These are phyloP conservation scores for Esteya vermicola DNA, from an alignment of 2,329 filamentous ascomycete species.

Conservation along the genomic window DNA sequence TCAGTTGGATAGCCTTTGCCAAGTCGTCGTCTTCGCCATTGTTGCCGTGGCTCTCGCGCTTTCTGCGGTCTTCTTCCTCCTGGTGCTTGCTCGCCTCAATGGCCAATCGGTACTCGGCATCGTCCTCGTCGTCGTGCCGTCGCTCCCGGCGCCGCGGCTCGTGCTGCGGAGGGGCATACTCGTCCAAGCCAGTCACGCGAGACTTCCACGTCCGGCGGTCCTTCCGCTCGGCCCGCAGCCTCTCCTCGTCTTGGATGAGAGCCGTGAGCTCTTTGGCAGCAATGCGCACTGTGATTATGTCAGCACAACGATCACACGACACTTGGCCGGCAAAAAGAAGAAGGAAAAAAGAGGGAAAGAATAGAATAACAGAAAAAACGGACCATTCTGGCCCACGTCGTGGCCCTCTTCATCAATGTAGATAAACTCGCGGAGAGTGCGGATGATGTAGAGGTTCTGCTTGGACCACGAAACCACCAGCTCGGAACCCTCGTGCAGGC, in stretches of 20 bases:
- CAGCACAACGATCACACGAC: not conserved
- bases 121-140: constrained; percentile 57
- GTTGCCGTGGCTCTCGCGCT: constrained; percentile 47
- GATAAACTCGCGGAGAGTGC: constrained; percentile 92
- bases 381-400: constrained; percentile 95
- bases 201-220: constrained; percentile 96
- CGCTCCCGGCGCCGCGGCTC: constrained; percentile 31
- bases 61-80: constrained; percentile 76
- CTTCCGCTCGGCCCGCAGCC: constrained; percentile 74
- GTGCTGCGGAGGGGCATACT: constrained; percentile 42
- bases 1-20: constrained; percentile 87
- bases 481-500: constrained; percentile 91
- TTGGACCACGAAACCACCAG: constrained; percentile 94
- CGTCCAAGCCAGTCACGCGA: constrained; percentile 83
- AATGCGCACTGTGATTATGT: constrained; percentile 75
- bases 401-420: constrained; percentile 91
- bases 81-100: constrained; percentile 92
- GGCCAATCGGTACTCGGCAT: constrained; percentile 78
- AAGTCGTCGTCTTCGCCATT: constrained; percentile 68
- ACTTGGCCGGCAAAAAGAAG: not conserved
- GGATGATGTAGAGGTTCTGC: constrained; percentile 98
- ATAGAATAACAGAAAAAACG: too few relatives aligned
- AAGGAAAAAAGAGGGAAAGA: too few relatives aligned
- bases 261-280: constrained; percentile 92
- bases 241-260: constrained; percentile 84